A percentile compares a stretch with the other conserved stretches of the same genome.
phyloP scores from a whole-genome alignment of 1,139 yeast genomes.

The Spencermartinsiella ligniputridi region DNA sequence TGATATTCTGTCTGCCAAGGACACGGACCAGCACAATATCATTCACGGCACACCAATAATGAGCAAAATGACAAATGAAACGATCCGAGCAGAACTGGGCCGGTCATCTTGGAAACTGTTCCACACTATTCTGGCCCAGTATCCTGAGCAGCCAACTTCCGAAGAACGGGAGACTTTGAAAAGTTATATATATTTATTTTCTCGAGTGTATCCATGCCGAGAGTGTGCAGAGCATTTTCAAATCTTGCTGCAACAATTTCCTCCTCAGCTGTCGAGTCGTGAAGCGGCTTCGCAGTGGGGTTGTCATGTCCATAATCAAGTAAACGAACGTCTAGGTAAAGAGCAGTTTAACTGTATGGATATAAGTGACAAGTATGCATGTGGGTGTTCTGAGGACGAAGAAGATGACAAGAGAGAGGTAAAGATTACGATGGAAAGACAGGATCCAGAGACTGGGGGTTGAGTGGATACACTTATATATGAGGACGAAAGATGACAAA shows the following conservation, averaged over 20 bases:
- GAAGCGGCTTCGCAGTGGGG: slow-evolving; percentile 94
- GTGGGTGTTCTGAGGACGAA: slow-evolving; percentile 88
- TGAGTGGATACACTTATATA: too few relatives aligned
- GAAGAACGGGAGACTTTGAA: slow-evolving; percentile 62
- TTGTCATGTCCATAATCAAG: slow-evolving; percentile 86
- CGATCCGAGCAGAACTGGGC: slow-evolving; percentile 68
- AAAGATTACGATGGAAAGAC: neutral
- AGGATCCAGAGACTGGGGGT: slow-evolving; percentile 1
- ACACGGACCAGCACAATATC: slow-evolving; percentile 11
- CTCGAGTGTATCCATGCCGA: slow-evolving; percentile 41
- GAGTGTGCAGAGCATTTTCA: slow-evolving; percentile 94
- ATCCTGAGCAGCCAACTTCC: slow-evolving; percentile 72
- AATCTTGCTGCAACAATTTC: slow-evolving; percentile 58
- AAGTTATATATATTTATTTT: slow-evolving; percentile 38
- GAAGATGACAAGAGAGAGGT: slow-evolving; percentile 25
- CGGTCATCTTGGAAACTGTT: slow-evolving; percentile 86
- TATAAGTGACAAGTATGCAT: slow-evolving; percentile 84
- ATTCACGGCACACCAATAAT: slow-evolving; percentile 53
- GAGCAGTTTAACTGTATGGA: slow-evolving; percentile 76
- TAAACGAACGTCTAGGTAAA: slow-evolving; percentile 68
- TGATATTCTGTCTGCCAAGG: slow-evolving; percentile 15
- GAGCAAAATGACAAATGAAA: slow-evolving; percentile 78
- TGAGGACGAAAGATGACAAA: too few relatives aligned
- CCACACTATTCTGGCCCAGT: slow-evolving; percentile 87
- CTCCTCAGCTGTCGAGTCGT: slow-evolving; percentile 79